Percentiles rank a stretch among this genome's conserved stretches.
Conservation (phyloP, 352 stramenopile species). For the Globisporangium acanthophoron region DNA sequence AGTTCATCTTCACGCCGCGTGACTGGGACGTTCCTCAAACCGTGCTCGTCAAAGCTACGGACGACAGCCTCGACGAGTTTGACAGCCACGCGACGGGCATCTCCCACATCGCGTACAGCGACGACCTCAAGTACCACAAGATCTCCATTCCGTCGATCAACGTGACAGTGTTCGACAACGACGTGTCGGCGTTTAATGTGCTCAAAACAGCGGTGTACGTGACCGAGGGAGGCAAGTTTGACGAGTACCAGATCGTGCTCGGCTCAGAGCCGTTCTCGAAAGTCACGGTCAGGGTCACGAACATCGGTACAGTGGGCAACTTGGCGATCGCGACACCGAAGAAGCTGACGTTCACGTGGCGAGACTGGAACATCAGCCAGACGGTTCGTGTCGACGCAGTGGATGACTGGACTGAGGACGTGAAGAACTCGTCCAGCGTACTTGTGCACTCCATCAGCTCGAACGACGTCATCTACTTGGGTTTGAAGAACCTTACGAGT, state of each 20-base stretch:
- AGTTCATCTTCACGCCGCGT: slow-evolving; percentile 52
- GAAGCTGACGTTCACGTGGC: slow-evolving; percentile 56
- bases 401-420: slow-evolving; percentile 57
- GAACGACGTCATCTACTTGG: slow-evolving; percentile 67
- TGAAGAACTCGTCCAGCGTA: slow-evolving; percentile 33
- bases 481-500: slow-evolving; percentile 27
- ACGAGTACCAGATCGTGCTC: slow-evolving; percentile 53
- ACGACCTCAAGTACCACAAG: slow-evolving; percentile 61
- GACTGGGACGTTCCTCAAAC: slow-evolving; percentile 62
- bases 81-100: slow-evolving; percentile 61
- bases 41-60: slow-evolving; percentile 47
- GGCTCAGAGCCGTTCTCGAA: slow-evolving; percentile 63
- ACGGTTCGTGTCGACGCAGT: slow-evolving; percentile 44
- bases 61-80: slow-evolving; percentile 64
- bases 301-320: slow-evolving; percentile 45
- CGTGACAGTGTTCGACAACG: slow-evolving; percentile 58
- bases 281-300: slow-evolving; percentile 41
- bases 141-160: slow-evolving; percentile 55
- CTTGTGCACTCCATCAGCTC: slow-evolving; percentile 49
- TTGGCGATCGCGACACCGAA: slow-evolving; percentile 23
- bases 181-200: slow-evolving; percentile 46
- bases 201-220: slow-evolving; percentile 35
- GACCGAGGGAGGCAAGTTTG: slow-evolving; percentile 32
- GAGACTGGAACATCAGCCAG: slow-evolving; percentile 60
- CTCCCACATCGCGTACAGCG: slow-evolving; percentile 60